A percentile compares a stretch with the other conserved stretches of the same genome.
Evolutionary conservation across 306 rosid genomes (phyloP).

Genomic region (Begonia masoniana): DNA sequence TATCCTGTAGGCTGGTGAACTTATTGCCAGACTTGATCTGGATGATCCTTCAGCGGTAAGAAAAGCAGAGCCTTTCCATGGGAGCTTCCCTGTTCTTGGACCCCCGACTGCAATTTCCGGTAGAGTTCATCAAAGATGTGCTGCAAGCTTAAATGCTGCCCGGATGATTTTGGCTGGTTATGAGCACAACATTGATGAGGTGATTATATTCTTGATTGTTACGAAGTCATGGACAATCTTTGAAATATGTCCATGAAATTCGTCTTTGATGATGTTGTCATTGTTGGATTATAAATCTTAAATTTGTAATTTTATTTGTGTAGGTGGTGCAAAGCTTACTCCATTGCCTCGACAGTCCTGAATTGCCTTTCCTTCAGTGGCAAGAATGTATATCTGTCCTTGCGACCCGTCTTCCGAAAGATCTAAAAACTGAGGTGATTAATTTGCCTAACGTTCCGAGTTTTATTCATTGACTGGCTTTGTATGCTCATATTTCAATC

Average conservation of each 20-base stretch:
- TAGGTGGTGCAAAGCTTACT: constrained; percentile 93
- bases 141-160: constrained; percentile 78
- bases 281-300: too few relatives aligned
- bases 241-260: too few relatives aligned
- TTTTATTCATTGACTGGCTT: constrained; percentile 16
- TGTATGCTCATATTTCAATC: constrained; percentile 5
- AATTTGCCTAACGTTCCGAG: constrained; percentile 4
- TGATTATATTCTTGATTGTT: constrained; percentile 21
- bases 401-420: constrained; percentile 91
- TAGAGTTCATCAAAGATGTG: constrained; percentile 93
- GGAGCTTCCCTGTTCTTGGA: constrained; percentile 79
- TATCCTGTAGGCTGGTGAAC: constrained; percentile 73
- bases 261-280: too few relatives aligned
- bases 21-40: constrained; percentile 84
- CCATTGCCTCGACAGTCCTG: constrained; percentile 91
- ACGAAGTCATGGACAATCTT: too few relatives aligned
- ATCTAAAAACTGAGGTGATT: constrained; percentile 65
- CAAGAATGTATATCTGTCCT: constrained; percentile 96
- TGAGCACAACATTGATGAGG: constrained; percentile 87
- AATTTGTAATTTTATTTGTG: constrained; percentile 6
- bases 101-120: constrained; percentile 87
- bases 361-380: constrained; percentile 97
- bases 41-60: constrained; percentile 97
- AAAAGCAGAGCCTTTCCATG: constrained; percentile 83
- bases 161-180: constrained; percentile 94